Base-by-base conservation (phyloP, 2,329 filamentous ascomycete genomes). In the Apiospora saccharicola region DNA sequence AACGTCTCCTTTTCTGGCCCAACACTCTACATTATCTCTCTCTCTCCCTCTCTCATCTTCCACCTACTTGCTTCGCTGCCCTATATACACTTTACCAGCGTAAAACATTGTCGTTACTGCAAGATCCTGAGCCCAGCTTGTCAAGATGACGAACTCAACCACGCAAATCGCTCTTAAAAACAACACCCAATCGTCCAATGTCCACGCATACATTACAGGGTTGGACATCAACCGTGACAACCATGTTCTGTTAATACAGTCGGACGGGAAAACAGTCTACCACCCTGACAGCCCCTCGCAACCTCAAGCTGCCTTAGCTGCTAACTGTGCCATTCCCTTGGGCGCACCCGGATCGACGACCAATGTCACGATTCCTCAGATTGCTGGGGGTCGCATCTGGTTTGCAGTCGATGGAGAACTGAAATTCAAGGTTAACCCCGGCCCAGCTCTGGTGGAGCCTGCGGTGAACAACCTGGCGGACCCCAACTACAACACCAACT, bases 171-270 rank as follows among this genome's bases (percentile, higher is more conserved):
- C 88, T 14, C 82, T 95, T 26, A 84, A 88, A 76, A 95, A 95
- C 83, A 88, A 89, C 76, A 92, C 91, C 1, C 83, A 83, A 43
- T 91, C 91, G 1, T 82, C 84, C 70, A 87, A 82, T 46, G 88
- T 90, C 61, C 94, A 89, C 77, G 92, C 90, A 26, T 92, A 93
- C 80, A 88, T 96, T 77, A 95, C 91, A 1, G 93, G 93, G 26
- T 85, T 86, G 24, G 89, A 90, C 44, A 78, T 91, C 64, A 86
- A 90, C 78, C 88, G 88, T 24, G 86, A 88, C 79, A 89, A 90
- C 76, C 85, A 85, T 19, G 85, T 91, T 26, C 87, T 91, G 73
- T 84, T 95, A 61, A 84, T 95, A 37, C 84, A 88, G 76, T 83
- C 91, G 19, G 92, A 95, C 77, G 93, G 93, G 67, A 82, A 83